A percentile compares a stretch with the other conserved stretches of the same genome.
Evolutionary conservation across 2,329 filamentous ascomycete genomes (phyloP).

Genomic region (Sporothrix sp.): DNA sequence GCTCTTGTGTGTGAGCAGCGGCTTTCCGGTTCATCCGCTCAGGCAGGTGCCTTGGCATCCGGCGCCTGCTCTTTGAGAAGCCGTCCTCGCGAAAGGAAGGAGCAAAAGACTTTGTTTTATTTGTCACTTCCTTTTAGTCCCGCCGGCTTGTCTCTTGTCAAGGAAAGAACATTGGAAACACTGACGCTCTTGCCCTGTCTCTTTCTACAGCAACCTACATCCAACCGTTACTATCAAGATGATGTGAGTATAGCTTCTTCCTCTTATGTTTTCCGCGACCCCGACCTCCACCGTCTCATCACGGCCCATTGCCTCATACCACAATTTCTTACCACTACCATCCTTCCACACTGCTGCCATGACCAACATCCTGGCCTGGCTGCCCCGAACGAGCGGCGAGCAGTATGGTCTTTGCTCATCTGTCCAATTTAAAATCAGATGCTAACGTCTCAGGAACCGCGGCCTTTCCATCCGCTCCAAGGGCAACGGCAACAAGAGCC

Average conservation of each 20-base stretch:
- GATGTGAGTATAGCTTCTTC: slow-evolving; percentile 11
- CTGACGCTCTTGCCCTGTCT: background rate
- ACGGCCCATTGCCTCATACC: no score
- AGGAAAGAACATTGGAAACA: slow-evolving; percentile 13
- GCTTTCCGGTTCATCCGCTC: slow-evolving; percentile 10
- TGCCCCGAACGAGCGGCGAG: slow-evolving; percentile 16
- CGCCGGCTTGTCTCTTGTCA: background rate
- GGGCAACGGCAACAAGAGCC: slow-evolving; percentile 29
- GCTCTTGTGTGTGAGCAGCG: slow-evolving; percentile 9
- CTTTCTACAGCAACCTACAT: background rate
- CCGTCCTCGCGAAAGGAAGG: no score
- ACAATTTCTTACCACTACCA: no score
- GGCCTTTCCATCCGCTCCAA: slow-evolving; percentile 64
- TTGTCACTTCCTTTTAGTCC: background rate
- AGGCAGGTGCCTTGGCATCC: no score
- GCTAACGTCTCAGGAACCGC: slow-evolving; percentile 55
- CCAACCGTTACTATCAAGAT: slow-evolving; percentile 10
- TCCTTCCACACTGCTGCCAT: background rate
- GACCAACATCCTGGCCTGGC: slow-evolving; percentile 13
- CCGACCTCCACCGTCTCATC: no score
- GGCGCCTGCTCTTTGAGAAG: no score
- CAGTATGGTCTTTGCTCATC: background rate
- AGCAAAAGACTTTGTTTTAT: background rate
- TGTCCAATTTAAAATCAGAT: background rate
- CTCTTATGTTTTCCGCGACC: background rate